Evolutionary conservation across 164 flowering plant species (phyloP), one percentile per base, ranked within the genome.

Genomic region (Tetracentron sinense): DNA sequence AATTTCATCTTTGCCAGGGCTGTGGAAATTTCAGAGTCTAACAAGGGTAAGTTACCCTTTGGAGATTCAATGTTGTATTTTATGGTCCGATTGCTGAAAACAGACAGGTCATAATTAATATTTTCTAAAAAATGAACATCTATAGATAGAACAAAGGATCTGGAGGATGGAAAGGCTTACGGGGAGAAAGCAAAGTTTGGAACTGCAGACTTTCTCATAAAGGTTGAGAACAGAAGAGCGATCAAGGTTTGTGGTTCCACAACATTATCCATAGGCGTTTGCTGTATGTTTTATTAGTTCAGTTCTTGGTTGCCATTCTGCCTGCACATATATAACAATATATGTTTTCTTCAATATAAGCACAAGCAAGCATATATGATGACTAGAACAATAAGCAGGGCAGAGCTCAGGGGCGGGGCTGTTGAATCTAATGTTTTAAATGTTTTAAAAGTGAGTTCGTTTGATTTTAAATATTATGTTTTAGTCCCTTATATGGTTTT

Each of bases 221-320:
- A 85, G 52, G 82, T 92, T 64, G 97, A 92, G 69, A 80, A 83
- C 28, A 82, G 54, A 67, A 84, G 96, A 73, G 47, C 96, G 33
- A 91, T 91, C 53, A 91, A 91, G 90, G 97, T 85, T 44, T 16
- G 75, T 46, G 14, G 7, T 50, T 56, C 16, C 15, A 10, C 23
- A 31, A 48, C 5, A 8, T 46, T 21, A 7, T 33, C 25, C 10
- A 20, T 20, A 38, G 5, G 14, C 14, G 4, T 12, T 38, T 10
- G 14, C 44, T 38, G 44, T 10, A 38, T 12, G 11, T 1, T 38
- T 38, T 38, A 3, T 8, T 38, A 38, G n/a, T n/a, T n/a, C n/a
- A n/a, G n/a, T 1, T 10, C 1, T 38, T n/a, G n/a, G 11, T n/a
- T n/a, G n/a, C n/a, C n/a, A n/a, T n/a, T n/a, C n/a, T n/a, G n/a